phyloP scores from a whole-genome alignment of 768 basidiomycete genomes.

The Tephrocybe sp. region DNA sequence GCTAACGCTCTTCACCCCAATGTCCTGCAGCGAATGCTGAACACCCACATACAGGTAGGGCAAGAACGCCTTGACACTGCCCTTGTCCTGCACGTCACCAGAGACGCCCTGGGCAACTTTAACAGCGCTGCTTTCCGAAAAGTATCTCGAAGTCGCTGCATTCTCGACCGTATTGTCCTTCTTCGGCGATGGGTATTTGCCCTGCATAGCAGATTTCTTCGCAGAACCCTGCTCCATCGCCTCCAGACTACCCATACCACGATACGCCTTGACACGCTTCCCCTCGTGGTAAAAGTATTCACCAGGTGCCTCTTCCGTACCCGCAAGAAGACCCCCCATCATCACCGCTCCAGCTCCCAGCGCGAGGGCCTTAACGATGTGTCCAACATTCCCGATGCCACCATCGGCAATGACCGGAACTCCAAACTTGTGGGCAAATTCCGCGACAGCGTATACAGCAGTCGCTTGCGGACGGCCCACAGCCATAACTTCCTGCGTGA shows the following conservation, averaged over 20 bases:
- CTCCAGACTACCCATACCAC: slow-evolving; percentile 97
- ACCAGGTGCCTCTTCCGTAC: slow-evolving; percentile 95
- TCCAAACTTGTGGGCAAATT: slow-evolving; percentile 91
- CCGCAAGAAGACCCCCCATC: slow-evolving; percentile 97
- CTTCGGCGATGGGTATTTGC: slow-evolving; percentile 48
- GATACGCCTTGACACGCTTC: slow-evolving; percentile 97
- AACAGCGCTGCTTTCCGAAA: slow-evolving; percentile 87
- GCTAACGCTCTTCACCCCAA: slow-evolving; percentile 69
- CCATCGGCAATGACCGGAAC: slow-evolving; percentile 97
- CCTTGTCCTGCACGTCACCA: slow-evolving; percentile 97
- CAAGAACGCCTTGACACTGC: slow-evolving; percentile 88
- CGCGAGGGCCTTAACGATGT: slow-evolving; percentile 94
- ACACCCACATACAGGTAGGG: slow-evolving; percentile 81
- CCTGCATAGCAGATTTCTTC: slow-evolving; percentile 24
- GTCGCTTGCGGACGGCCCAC: slow-evolving; percentile 98
- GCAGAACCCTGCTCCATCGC: slow-evolving; percentile 83
- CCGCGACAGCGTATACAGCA: slow-evolving; percentile 94
- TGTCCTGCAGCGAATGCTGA: slow-evolving; percentile 94
- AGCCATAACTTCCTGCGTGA: slow-evolving; percentile 99
- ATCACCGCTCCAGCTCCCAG: slow-evolving; percentile 96
- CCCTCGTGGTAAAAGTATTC: slow-evolving; percentile 99
- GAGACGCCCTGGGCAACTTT: slow-evolving; percentile 98
- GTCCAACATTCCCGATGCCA: slow-evolving; percentile 92
- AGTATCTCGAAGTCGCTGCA: slow-evolving; percentile 94
- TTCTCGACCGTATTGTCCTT: slow-evolving; percentile 66